These are phyloP conservation scores for Wickerhamiella azyma DNA, from an alignment of 805 yeast genomes.

Conservation along the genomic window DNA sequence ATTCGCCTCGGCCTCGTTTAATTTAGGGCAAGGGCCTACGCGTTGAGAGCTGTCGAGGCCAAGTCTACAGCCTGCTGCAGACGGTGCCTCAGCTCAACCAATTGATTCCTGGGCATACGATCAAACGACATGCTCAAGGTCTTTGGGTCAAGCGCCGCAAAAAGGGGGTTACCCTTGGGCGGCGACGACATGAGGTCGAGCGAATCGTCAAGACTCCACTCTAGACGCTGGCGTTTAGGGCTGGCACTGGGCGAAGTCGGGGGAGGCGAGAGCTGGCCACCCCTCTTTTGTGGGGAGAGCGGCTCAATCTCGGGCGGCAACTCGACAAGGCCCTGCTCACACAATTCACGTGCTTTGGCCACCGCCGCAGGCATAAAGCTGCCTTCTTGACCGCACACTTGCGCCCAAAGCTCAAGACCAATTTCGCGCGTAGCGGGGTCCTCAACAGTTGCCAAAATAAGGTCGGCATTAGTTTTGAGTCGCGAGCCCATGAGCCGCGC, in stretches of 20 bases:
- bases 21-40: not conserved
- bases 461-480: slow-evolving; percentile 2
- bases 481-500: not conserved
- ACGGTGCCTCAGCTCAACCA: not conserved
- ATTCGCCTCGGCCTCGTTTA: not conserved
- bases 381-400: not conserved
- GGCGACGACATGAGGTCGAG: slow-evolving; percentile 1
- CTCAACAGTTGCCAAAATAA: not conserved
- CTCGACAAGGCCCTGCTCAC: not conserved
- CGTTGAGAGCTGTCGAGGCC: not conserved
- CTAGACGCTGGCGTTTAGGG: not conserved
- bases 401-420: not conserved
- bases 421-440: too few relatives aligned
- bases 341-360: not conserved
- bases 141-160: not conserved
- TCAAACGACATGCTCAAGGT: not conserved
- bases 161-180: not conserved
- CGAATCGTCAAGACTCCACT: not conserved
- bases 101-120: not conserved
- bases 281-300: not conserved
- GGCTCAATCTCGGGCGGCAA: not conserved
- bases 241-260: not conserved
- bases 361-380: not conserved
- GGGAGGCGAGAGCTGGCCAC: not conserved
- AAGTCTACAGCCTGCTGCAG: slow-evolving; percentile 1